Evolutionary conservation across 2,329 filamentous ascomycete species (phyloP).

Genomic region (Dactylellina parvicollis): DNA sequence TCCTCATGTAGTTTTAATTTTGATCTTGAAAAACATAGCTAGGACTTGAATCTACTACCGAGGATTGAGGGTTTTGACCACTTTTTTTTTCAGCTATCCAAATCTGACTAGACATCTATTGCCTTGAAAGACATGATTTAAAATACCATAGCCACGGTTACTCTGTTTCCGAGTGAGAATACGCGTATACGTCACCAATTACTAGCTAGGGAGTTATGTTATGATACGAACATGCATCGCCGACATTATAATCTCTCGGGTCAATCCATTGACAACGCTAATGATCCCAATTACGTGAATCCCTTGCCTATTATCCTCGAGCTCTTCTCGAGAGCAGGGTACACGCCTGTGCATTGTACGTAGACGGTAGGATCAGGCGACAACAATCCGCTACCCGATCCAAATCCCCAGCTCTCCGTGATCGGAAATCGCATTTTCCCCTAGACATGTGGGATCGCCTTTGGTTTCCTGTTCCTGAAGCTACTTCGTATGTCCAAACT

Average conservation of each 20-base stretch:
- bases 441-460: constrained; percentile 37
- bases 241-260: neutral
- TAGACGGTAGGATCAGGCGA: too few species aligned
- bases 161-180: neutral
- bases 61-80: constrained; percentile 1
- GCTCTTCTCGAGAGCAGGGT: too few species aligned
- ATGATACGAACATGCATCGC: too few species aligned
- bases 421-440: constrained; percentile 1
- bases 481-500: neutral
- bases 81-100: neutral
- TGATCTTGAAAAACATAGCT: constrained; percentile 4
- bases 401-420: neutral
- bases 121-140: neutral
- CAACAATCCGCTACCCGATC: too few species aligned
- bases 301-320: constrained; percentile 1
- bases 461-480: constrained; percentile 28
- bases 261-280: neutral
- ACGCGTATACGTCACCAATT: too few species aligned
- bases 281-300: constrained; percentile 1
- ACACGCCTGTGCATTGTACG: too few species aligned
- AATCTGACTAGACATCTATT: neutral
- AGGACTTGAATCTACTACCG: constrained; percentile 23
- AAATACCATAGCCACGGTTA: constrained; percentile 18
- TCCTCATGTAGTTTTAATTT: constrained; percentile 44
- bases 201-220: too few species aligned